Base-by-base conservation (phyloP, 768 basidiomycete species). In the Hygrophorus pudorinus region DNA sequence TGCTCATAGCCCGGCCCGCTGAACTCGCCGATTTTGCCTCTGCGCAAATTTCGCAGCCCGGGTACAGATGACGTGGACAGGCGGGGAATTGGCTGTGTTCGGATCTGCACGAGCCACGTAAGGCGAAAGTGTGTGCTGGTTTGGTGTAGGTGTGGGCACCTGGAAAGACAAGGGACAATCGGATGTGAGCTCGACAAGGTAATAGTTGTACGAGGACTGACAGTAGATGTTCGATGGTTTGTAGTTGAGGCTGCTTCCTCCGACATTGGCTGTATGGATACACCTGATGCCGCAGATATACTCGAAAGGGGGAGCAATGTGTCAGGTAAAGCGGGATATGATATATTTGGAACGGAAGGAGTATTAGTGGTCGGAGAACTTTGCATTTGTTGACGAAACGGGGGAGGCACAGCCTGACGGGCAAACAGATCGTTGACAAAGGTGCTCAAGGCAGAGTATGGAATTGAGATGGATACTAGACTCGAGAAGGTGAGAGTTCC, bases 401-500 rank as follows among this genome's bases (percentile, higher is more conserved):
- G 69, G 54, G 81, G 78, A 17, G n/a, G n/a, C n/a, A n/a, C n/a
- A n/a, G n/a, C n/a, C n/a, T n/a, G n/a, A n/a, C 85, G 74, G 18
- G 83, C 79, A 55, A 89, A 89, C 5, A 91, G 63, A 52, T 89
- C 86, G 50, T 89, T 89, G 59, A 89, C 72, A 44, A 90, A 76
- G 0, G 83, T 81, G 2, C 73, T 78, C 4, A 85, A 88, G 55
- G 76, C 68, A 30, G 85, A 88, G 54, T 91, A 78, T 53, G 79
- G 76, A 54, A 56, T 60, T 31, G 84, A 87, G 66, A 88, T 92
- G 86, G 65, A 66, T 41, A 79, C 80, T 45, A 64, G 88, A 38
- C 59, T 87, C 45, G 64, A 74, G 49, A 71, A 78, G 66, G 89
- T 87, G 49, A 56, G 81, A 11, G 40, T 42, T n/a, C n/a, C 31